Percentiles rank a stretch among this genome's conserved stretches.
These are phyloP conservation scores for Dactylonectria macrodidyma DNA, from an alignment of 2,329 filamentous ascomycete genomes.

Conservation along the genomic window DNA sequence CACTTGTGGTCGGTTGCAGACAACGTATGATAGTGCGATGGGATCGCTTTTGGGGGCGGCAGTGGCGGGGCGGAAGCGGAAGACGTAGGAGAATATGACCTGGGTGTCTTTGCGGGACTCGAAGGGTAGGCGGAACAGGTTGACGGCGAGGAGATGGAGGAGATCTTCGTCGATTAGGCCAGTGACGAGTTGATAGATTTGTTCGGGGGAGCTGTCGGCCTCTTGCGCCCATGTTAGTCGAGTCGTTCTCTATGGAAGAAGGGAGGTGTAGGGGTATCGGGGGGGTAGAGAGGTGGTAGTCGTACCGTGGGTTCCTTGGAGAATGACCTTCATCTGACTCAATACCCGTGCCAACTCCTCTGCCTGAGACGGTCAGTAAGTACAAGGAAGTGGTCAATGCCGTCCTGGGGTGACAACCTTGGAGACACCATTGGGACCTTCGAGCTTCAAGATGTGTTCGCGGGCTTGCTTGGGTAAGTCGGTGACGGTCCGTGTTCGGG, in stretches of 20 bases:
- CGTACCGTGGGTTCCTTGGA: constrained; percentile 93
- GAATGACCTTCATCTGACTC: constrained; percentile 89
- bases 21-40: constrained; percentile 89
- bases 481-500: constrained; percentile 64
- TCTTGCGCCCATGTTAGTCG: constrained; percentile 68
- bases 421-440: constrained; percentile 62
- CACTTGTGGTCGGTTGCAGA: constrained; percentile 88
- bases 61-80: constrained; percentile 85
- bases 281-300: constrained; percentile 20
- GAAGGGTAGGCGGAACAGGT: constrained; percentile 90
- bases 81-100: constrained; percentile 94
- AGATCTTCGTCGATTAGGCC: constrained; percentile 92
- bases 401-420: constrained; percentile 57
- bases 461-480: constrained; percentile 71
- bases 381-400: neutral
- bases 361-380: constrained; percentile 65
- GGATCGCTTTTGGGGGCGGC: constrained; percentile 80
- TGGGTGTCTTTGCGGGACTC: constrained; percentile 97
- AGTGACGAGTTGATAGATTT: constrained; percentile 88
- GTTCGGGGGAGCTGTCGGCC: constrained; percentile 86
- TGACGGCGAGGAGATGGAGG: constrained; percentile 85
- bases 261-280: constrained; percentile 1
- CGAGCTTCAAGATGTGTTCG: constrained; percentile 67
- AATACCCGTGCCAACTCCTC: constrained; percentile 92
- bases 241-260: constrained; percentile 24